Base-by-base conservation (phyloP, 805 yeast genomes). In the Lachancea dasiensis region DNA sequence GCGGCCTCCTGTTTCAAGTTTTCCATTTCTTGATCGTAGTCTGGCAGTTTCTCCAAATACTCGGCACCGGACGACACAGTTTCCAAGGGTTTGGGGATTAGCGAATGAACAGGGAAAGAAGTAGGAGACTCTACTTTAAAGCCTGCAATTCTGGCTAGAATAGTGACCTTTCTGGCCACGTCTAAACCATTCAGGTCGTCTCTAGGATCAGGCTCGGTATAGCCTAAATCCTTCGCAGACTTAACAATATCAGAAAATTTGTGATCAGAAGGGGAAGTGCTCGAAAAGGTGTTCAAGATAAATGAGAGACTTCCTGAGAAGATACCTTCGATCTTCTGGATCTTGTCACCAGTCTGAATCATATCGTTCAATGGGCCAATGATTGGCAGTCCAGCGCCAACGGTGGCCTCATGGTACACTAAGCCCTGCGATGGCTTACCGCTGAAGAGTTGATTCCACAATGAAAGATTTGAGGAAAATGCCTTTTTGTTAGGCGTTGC, bases 401-500 rank as follows among this genome's bases (percentile, higher is more conserved):
- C 97, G 6, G 97, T 86, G 35, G 98, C 95, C 71, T 92, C 99
- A 58, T 92, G 98, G 71, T 87, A 90, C 31, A 87, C 95, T 46
- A 90, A 70, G 34, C 79, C 79, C 31, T 73, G 69, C 25, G 69
- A 67, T 32, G 73, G 70, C 27, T 67, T 64, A 26, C 69, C 71
- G 24, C 82, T 73, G 52, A 85, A 85, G 39, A 92, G 77, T 36
- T 73, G 70, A 40, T 85, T 74, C 97, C 97, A 92, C 9, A 79
- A 65, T 17, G 67, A 61, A 45, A 83, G 64, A 39, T 77, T 81
- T 29, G 87, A 72, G 7, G 97, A 87, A 58, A 92, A 92, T 0
- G 95, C 99, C 72, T 92, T 92, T 66, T 92, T 92, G 73, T 92
- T 92, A 50, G 99, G 99, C 31, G 99, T 92, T 14, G 97, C 98